Base-by-base conservation (phyloP, 768 basidiomycete genomes). In the Wakefieldia striispora region DNA sequence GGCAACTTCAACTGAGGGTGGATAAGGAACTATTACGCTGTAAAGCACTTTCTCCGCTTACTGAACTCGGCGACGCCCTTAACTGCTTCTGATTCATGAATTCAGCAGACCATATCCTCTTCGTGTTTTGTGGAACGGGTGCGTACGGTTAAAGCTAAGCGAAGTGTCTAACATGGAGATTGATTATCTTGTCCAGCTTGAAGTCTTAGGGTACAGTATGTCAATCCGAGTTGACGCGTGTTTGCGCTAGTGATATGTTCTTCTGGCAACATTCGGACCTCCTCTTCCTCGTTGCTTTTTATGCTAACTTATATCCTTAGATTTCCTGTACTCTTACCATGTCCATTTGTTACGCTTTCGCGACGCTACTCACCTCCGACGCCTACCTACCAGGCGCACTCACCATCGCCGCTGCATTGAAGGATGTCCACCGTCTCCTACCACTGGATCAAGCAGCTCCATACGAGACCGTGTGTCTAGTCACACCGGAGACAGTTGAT, bases 341-440 rank as follows among this genome's bases (percentile, higher is more conserved):
- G 86, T 75, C 82, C 70, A 49, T 62, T 74, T 75, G 74, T 67
- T 85, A 80, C 78, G 91, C 91, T 60, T 91, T 97, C 68, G 91
- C 88, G 58, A 91, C 95, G 36, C 87, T 99, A 57, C 72, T 98
- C 61, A 93, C 95, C 48, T 91, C 93, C 27, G 88, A 95, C 65
- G 75, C 78, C 23, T 99, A 99, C 73, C 84, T 98, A 45, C 91
- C 92, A 29, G 97, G 97, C 46, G 94, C 89, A 29, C 84, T 98
- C 58, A 81, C 88, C 51, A 77, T 93, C 61, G 88, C 82, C 27
- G 89, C 88, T 46, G 89, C 95, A 14, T 79, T 99, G 57, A 81
- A 80, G 47, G 89, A 94, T 52, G 65, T 91, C 36, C 93, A 95
- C 62, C 51, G 42, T 21, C 12, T 34, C 43, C 49, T 58, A 14